Conservation (phyloP, 108 stramenopile species). For the Cyclotella distinguenda region DNA sequence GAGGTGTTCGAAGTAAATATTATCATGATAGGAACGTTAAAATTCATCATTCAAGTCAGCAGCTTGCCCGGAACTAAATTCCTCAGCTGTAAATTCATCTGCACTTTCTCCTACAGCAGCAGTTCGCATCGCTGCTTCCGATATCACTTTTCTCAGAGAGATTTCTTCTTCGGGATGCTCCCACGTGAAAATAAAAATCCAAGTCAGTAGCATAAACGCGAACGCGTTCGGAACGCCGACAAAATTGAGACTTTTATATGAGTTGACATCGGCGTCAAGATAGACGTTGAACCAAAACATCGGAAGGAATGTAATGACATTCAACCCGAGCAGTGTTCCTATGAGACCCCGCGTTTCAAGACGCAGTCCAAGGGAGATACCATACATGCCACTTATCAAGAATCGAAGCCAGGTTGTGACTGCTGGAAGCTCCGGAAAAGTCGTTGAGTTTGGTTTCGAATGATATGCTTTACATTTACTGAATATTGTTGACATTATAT, state of each 20-base stretch:
- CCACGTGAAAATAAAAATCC: slow-evolving; percentile 62
- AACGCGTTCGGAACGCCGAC: slow-evolving; percentile 59
- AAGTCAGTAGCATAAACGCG: slow-evolving; percentile 61
- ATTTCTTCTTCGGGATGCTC: slow-evolving; percentile 50
- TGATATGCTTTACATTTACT: slow-evolving; percentile 11
- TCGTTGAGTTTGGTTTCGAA: slow-evolving; percentile 63
- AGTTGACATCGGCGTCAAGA: slow-evolving; percentile 53
- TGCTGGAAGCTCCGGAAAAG: slow-evolving; percentile 67
- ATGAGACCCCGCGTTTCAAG: slow-evolving; percentile 29
- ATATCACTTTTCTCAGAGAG: slow-evolving; percentile 20
- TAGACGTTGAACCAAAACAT: slow-evolving; percentile 56
- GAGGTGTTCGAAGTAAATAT: too few relatives aligned
- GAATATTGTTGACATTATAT: background rate
- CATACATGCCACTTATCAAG: slow-evolving; percentile 52
- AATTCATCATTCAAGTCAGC: slow-evolving; percentile 3
- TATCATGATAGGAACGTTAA: background rate
- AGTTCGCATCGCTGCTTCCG: slow-evolving; percentile 1
- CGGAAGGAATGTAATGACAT: slow-evolving; percentile 70
- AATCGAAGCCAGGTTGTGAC: slow-evolving; percentile 59
- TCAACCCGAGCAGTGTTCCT: slow-evolving; percentile 55
- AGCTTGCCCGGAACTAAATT: background rate
- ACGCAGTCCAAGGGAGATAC: slow-evolving; percentile 50
- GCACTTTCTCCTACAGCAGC: background rate
- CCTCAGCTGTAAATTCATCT: slow-evolving; percentile 18
- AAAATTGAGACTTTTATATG: slow-evolving; percentile 58